Evolutionary conservation across 2,329 filamentous ascomycete species (phyloP).

Genomic region (Aspergillus fumigatiaffinis): DNA sequence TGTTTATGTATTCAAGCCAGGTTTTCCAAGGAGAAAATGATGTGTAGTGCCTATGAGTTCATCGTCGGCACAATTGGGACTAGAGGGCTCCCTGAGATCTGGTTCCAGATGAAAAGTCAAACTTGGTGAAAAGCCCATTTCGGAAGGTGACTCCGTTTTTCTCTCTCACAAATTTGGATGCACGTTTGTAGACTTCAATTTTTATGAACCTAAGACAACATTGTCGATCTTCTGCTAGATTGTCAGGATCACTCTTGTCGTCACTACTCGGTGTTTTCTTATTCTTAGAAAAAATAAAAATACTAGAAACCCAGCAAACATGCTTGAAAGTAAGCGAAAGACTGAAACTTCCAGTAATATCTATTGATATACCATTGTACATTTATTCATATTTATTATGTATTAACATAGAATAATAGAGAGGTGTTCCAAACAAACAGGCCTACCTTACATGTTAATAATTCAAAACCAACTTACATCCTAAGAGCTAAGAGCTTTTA

Average conservation of each 20-base stretch:
- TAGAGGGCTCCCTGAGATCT: neutral
- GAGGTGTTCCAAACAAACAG: neutral
- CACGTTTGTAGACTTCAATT: neutral
- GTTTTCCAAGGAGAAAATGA: no score
- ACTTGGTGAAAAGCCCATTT: neutral
- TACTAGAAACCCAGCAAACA: neutral
- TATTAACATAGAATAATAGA: neutral
- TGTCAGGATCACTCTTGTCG: neutral
- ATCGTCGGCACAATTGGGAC: neutral
- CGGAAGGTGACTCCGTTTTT: neutral
- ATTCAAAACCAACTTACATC: neutral
- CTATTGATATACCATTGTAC: neutral
- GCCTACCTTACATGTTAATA: neutral
- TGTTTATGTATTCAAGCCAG: neutral
- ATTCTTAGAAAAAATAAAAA: no score
- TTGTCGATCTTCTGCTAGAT: neutral
- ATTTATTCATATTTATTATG: neutral
- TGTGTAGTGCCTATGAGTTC: neutral
- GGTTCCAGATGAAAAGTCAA: neutral
- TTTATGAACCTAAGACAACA: neutral
- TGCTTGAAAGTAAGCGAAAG: neutral
- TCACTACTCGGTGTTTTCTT: neutral
- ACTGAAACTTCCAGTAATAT: neutral
- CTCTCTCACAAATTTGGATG: neutral
- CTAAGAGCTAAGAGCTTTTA: no score